Evolutionary conservation across 768 basidiomycete genomes (phyloP).

Genomic region (Coprinellus micaceus): DNA sequence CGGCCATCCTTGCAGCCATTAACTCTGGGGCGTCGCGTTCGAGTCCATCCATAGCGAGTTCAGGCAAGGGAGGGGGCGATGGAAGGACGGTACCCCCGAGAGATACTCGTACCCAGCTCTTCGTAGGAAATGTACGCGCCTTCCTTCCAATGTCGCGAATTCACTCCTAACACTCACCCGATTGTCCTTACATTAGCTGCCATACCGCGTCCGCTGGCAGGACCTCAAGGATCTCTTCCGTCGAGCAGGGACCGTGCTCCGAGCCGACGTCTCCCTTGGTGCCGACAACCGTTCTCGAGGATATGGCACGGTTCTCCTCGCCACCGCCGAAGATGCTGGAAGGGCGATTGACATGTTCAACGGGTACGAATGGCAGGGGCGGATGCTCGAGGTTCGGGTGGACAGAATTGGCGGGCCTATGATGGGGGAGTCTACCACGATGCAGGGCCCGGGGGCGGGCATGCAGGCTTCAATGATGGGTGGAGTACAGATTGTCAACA

Average conservation of each 20-base stretch:
- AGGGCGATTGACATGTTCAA: conserved; percentile 95
- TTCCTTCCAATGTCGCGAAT: conserved; percentile 8
- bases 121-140: conserved; percentile 84
- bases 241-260: conserved; percentile 84
- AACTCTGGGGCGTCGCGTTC: background rate
- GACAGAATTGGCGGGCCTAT: conserved; percentile 55
- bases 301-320: conserved; percentile 91
- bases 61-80: conserved; percentile 24
- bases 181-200: conserved; percentile 52
- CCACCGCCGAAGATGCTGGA: conserved; percentile 90
- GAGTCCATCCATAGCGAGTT: background rate
- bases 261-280: conserved; percentile 74
- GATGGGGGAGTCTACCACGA: background rate
- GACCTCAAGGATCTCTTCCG: conserved; percentile 97
- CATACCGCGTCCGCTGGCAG: conserved; percentile 99
- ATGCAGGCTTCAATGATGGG: background rate
- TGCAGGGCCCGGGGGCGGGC: too few relatives aligned
- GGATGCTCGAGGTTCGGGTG: conserved; percentile 86
- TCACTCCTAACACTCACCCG: too few relatives aligned
- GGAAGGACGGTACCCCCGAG: conserved; percentile 46
- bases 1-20: conserved; percentile 85
- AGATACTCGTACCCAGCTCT: conserved; percentile 93
- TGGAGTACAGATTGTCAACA: background rate
- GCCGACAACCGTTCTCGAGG: conserved; percentile 92
- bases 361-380: conserved; percentile 95